phyloP scores from a whole-genome alignment of 1,284 basidiomycete genomes.

The Puccinia triticina region DNA sequence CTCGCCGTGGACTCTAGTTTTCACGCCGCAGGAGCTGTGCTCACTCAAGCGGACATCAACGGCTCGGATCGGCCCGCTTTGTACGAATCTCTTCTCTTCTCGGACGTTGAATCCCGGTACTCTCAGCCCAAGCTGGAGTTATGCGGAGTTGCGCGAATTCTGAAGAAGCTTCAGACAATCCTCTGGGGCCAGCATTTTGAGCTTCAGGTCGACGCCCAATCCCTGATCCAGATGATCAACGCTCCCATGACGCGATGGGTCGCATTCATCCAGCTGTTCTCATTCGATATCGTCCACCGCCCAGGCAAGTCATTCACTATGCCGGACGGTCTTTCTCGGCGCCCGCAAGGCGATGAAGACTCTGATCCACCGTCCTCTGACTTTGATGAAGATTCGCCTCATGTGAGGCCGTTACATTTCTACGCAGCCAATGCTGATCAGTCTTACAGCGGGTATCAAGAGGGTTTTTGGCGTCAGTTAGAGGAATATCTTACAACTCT shows the following conservation, averaged over 20 bases:
- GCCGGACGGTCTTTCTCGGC: slow-evolving; percentile 23
- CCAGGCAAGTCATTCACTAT: slow-evolving; percentile 18
- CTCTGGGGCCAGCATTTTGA: slow-evolving; percentile 38
- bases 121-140: too few relatives aligned
- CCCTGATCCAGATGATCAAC: slow-evolving; percentile 35
- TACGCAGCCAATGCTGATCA: too few relatives aligned
- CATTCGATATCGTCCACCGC: slow-evolving; percentile 23
- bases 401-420: not conserved
- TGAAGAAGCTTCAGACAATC: not conserved
- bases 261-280: slow-evolving; percentile 29
- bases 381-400: slow-evolving; percentile 29
- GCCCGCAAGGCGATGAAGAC: not conserved
- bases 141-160: too few relatives aligned
- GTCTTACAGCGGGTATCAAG: not conserved
- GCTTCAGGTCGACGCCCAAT: slow-evolving; percentile 36
- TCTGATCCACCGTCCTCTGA: not conserved
- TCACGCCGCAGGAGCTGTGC: not conserved
- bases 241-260: slow-evolving; percentile 17
- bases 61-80: not conserved
- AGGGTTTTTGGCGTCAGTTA: not conserved
- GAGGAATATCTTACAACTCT: not conserved
- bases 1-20: slow-evolving; percentile 19
- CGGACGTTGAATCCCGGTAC: not conserved
- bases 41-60: not conserved
- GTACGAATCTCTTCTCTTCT: slow-evolving; percentile 2